These are phyloP conservation scores for Boletus semigastroideus DNA, from an alignment of 1,284 basidiomycete genomes.

Conservation along the genomic window DNA sequence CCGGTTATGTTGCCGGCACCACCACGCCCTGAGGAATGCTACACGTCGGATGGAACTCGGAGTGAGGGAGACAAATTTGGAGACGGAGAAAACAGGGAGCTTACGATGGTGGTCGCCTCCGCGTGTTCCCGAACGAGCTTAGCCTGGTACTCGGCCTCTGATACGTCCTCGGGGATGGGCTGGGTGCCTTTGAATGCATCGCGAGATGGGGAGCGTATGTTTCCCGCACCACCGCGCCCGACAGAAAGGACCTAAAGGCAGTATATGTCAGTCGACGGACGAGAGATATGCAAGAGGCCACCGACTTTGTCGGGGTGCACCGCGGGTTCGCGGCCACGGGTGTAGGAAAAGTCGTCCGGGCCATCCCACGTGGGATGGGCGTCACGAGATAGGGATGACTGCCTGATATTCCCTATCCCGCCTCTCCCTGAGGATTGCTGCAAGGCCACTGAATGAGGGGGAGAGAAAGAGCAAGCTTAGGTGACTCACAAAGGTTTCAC, in stretches of 20 bases:
- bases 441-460: neutral
- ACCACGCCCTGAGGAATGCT: constrained; percentile 49
- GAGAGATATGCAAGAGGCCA: neutral
- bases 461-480: neutral
- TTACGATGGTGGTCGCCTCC: constrained; percentile 39
- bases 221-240: constrained; percentile 79
- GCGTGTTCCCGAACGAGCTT: constrained; percentile 44
- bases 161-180: constrained; percentile 27
- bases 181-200: constrained; percentile 35
- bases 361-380: constrained; percentile 32
- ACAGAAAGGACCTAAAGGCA: constrained; percentile 50
- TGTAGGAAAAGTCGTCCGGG: constrained; percentile 40
- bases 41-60: constrained; percentile 4
- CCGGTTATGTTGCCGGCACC: constrained; percentile 33
- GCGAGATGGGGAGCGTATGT: constrained; percentile 71
- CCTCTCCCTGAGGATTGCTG: constrained; percentile 65
- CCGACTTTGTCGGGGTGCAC: constrained; percentile 37
- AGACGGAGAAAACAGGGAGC: constrained; percentile 14
- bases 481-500: constrained; percentile 39
- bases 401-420: constrained; percentile 65
- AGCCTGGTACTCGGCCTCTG: constrained; percentile 40
- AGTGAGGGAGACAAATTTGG: neutral
- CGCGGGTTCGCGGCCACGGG: constrained; percentile 57
- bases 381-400: constrained; percentile 43
- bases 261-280: neutral